Evolutionary conservation across 2,329 filamentous ascomycete genomes (phyloP).

Genomic region (Aspergillus oerlinghausenensis): DNA sequence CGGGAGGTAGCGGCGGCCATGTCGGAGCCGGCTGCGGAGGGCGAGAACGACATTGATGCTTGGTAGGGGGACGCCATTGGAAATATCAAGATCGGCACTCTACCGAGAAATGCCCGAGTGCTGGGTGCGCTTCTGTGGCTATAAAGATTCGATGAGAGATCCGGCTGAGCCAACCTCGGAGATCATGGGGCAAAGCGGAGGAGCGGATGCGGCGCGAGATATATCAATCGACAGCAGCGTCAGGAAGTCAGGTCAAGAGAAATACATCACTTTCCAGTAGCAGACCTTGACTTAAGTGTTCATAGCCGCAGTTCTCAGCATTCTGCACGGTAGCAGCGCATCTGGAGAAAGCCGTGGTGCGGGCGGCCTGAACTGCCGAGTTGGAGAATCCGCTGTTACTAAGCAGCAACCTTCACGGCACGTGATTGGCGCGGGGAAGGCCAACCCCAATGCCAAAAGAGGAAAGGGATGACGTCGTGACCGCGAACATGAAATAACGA

Average conservation of each 20-base stretch:
- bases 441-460: neutral
- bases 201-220: constrained; percentile 4
- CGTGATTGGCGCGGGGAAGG: neutral
- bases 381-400: neutral
- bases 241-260: neutral
- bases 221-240: neutral
- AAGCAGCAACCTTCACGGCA: neutral
- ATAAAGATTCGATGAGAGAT: neutral
- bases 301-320: neutral
- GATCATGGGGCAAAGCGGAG: neutral
- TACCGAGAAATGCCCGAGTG: neutral
- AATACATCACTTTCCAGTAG: neutral
- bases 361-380: neutral
- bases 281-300: neutral
- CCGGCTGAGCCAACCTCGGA: neutral
- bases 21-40: constrained; percentile 20
- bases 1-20: constrained; percentile 20
- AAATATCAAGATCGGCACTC: neutral
- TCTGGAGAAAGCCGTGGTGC: neutral
- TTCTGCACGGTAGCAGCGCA: neutral
- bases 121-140: neutral
- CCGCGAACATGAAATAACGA: neutral
- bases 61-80: constrained; percentile 30
- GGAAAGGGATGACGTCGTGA: neutral
- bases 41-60: constrained; percentile 26